Evolutionary conservation across 495 filamentous ascomycete species (phyloP), one percentile per base, ranked within the genome.

Genomic region (Xylaria scruposa): DNA sequence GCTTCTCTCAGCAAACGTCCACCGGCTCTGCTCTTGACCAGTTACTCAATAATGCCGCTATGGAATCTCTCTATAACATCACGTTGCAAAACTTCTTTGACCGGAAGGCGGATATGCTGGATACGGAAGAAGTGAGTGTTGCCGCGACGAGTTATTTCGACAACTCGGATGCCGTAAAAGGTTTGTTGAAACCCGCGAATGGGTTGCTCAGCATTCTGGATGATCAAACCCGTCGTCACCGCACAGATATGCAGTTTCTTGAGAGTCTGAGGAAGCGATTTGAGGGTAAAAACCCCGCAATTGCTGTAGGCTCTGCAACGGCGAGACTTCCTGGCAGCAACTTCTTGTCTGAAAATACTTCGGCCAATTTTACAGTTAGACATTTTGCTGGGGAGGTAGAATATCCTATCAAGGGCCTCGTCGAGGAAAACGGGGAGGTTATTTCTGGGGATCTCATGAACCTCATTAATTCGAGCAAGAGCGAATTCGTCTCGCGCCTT

Each of bases 311-410:
- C 38, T 87, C 85, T 42, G 81, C 91, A 3, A 91, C 88, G 0
- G 86, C 92, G 17, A 89, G 88, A 70, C 82, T 93, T 61, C 91
- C 92, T 4, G 92, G 93, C 58, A 92, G 90, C 81, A 94, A 95
- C 74, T 95, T 95, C 81, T 82, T 89, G n/a, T 92, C 94, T 1
- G 88, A 91, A 68, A 93, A 92, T 74, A 86, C 88, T 2, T 86
- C 90, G 0, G 91, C 94, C 10, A 88, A 89, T 19, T 98, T 98
- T 80, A 94, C 94, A 1, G 90, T 99, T 70, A 94, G 92, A 76
- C 96, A 99, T 81, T 99, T 94, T 78, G 95, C 95, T 58, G 96
- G 95, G 33, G 95, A 98, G 79, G 92, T 98, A n/a, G 96, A 99
- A 68, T 99, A 99, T 76, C 90, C 93, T 38, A 88, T 93, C 71